Base-by-base conservation (phyloP, 371 early-diverging fungal species). In the Fennellomyces sp. region DNA sequence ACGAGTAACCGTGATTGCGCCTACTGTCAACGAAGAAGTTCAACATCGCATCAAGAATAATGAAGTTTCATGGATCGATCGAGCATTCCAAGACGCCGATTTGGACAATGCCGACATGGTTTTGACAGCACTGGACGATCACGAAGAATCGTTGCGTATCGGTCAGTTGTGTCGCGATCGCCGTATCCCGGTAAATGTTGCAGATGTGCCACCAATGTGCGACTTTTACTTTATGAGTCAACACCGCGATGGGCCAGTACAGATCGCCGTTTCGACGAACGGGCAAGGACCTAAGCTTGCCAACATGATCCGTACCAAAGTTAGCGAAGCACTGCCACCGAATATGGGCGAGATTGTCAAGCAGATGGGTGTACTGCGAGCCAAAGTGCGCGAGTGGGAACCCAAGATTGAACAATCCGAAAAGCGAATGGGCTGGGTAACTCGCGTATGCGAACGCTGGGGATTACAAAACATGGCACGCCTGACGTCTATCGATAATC, bases 191-290 rank as follows among this genome's bases (percentile, higher is more conserved):
- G 94, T 95, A 45, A 96, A 96, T 63, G 94, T 93, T 17, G 96
- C 96, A 0, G 97, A 96, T 63, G 90, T 94, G 19, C 91, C 94
- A 13, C 87, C 89, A 15, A 76, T 92, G 68, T 96, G 95, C 70
- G 95, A 96, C 64, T 95, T 96, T 66, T 94, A 90, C 70, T 95
- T 95, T 69, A 93, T 94, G 87, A 90, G 93, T 25, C 89, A 87
- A 27, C 89, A 91, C 62, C 78, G 93, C 4, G 93, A 93, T 58
- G 90, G 90, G 21, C 87, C 91, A 26, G 78, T 93, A 19, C 94
- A 96, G 64, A 83, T 96, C 52, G 94, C 93, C 0, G 92, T 96
- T 19, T 92, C 94, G 19, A 94, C 96, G 2, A 94, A 94, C 41
- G 94, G 94, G 0, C 84, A 92, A 65, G 96, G 94, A 1, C 97